Conservation (phyloP, 225 moss, liverwort and hornwort genomes). For the Polytrichum formosum region DNA sequence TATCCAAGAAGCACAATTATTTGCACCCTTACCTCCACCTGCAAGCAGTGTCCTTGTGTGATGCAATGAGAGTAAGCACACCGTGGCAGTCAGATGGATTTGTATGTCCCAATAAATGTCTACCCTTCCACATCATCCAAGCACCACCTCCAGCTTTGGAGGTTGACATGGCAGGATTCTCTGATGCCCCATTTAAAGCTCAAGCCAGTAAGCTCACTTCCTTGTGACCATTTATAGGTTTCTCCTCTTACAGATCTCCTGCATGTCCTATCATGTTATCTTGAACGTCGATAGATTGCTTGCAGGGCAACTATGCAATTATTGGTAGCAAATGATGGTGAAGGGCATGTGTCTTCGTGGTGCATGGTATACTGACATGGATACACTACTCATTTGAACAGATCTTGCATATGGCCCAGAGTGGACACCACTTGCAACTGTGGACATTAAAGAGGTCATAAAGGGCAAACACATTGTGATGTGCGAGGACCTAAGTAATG, state of each 20-base stretch:
- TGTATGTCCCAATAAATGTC: slow-evolving; percentile 34
- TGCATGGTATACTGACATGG: too few species aligned
- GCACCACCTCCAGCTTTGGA: slow-evolving; percentile 20
- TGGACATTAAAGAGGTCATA: slow-evolving; percentile 14
- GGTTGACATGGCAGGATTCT: slow-evolving; percentile 44
- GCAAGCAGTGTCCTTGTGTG: slow-evolving; percentile 36
- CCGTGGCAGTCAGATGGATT: slow-evolving; percentile 46
- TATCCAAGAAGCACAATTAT: slow-evolving; percentile 25
- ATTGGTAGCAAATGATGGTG: too few species aligned
- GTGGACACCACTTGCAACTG: slow-evolving; percentile 17
- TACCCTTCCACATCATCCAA: slow-evolving; percentile 16
- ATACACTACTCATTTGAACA: neutral
- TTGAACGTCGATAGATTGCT: too few species aligned
- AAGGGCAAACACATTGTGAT: slow-evolving; percentile 32
- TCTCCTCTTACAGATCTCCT: too few species aligned
- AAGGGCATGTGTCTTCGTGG: too few species aligned
- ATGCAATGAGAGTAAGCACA: slow-evolving; percentile 31
- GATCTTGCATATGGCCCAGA: slow-evolving; percentile 10
- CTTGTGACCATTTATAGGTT: too few species aligned
- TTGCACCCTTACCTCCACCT: slow-evolving; percentile 36
- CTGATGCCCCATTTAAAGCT: slow-evolving; percentile 25
- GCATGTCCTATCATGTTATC: too few species aligned
- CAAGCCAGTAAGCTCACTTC: slow-evolving; percentile 21
- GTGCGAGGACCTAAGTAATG: slow-evolving; percentile 51
- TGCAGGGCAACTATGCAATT: too few species aligned